phyloP scores from a whole-genome alignment of 2,329 filamentous ascomycete genomes.

The Epichloe gansuensis region DNA sequence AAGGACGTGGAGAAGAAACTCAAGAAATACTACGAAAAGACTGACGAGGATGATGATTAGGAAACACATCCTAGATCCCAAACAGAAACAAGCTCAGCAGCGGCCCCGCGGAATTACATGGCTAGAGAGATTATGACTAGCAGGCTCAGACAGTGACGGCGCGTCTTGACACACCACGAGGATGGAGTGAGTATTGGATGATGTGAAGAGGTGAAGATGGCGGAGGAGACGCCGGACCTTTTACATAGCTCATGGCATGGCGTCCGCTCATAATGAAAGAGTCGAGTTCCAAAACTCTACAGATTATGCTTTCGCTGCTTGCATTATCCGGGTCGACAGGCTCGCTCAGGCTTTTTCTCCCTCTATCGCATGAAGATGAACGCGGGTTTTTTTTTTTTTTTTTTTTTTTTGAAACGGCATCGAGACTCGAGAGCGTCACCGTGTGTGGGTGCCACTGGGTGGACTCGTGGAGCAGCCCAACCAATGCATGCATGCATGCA shows the following conservation, averaged over 20 bases:
- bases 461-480: too few species aligned
- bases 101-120: neutral
- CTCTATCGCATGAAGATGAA: too few species aligned
- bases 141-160: neutral
- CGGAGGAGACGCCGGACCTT: neutral
- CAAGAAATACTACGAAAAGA: conserved; percentile 46
- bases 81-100: neutral
- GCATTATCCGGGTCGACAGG: too few species aligned
- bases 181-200: neutral
- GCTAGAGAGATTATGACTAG: neutral
- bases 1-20: conserved; percentile 58
- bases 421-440: too few species aligned
- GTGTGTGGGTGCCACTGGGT: too few species aligned
- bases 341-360: too few species aligned
- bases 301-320: neutral
- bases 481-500: too few species aligned
- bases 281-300: neutral
- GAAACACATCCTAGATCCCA: neutral
- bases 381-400: too few species aligned
- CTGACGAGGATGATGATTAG: conserved; percentile 11
- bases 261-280: neutral
- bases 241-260: conserved; percentile 1
- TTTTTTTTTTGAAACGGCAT: too few species aligned
- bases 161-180: too few species aligned
- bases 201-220: neutral